Conservation (phyloP, 2,329 filamentous ascomycete species). For the Fusarium circinatum region DNA sequence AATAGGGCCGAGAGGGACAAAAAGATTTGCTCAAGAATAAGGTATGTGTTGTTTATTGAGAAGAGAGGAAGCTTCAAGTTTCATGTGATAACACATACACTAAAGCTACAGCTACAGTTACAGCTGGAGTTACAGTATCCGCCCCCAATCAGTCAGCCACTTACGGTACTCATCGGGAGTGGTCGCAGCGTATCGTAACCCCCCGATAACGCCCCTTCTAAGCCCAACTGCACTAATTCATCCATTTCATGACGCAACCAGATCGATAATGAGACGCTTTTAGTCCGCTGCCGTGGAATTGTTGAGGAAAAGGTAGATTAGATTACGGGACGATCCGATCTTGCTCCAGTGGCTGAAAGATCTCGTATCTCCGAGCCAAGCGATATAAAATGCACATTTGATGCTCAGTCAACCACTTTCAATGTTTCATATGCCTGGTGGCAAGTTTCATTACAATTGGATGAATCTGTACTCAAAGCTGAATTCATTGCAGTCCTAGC, state of each 20-base stretch:
- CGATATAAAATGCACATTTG: not conserved
- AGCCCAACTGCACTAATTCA: slow-evolving; percentile 17
- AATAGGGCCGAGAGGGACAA: not conserved
- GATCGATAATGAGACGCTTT: slow-evolving; percentile 1
- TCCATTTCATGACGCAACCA: slow-evolving; percentile 35
- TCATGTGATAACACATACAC: slow-evolving; percentile 26
- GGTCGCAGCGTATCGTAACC: slow-evolving; percentile 32
- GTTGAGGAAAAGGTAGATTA: not conserved
- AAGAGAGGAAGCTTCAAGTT: slow-evolving; percentile 1
- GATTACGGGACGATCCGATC: not conserved
- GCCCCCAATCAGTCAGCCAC: slow-evolving; percentile 3
- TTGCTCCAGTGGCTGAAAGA: not conserved
- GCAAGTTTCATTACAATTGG: slow-evolving; percentile 13
- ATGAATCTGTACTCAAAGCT: slow-evolving; percentile 14
- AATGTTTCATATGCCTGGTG: not conserved
- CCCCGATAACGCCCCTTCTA: slow-evolving; percentile 32
- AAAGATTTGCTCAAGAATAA: not conserved
- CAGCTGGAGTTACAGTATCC: not conserved
- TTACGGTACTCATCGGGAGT: slow-evolving; percentile 16
- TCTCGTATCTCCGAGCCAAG: not conserved
- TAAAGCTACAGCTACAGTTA: not conserved
- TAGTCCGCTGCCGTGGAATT: not conserved
- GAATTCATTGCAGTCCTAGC: slow-evolving; percentile 3
- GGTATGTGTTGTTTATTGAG: slow-evolving; percentile 8
- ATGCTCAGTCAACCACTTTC: not conserved